These are phyloP conservation scores for Microsporum canis DNA, from an alignment of 2,329 filamentous ascomycete genomes.

Conservation along the genomic window DNA sequence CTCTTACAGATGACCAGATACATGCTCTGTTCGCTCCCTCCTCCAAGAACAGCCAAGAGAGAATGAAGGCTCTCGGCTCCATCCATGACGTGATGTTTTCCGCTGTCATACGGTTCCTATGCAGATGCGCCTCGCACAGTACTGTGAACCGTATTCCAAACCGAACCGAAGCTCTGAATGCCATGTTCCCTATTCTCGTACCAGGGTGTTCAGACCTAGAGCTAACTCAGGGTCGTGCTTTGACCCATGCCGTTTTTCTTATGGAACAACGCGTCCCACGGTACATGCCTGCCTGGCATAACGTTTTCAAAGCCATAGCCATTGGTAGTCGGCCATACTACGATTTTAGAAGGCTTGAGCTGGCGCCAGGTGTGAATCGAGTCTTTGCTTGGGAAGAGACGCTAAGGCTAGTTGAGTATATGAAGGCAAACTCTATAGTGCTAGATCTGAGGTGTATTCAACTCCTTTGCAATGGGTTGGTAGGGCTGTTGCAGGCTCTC, in stretches of 20 bases:
- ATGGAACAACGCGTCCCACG: constrained; percentile 21
- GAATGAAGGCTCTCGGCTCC: constrained; percentile 17
- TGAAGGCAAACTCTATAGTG: constrained; percentile 18
- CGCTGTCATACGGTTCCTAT: constrained; percentile 36
- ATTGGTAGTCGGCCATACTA: neutral
- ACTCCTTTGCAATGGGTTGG: constrained; percentile 5
- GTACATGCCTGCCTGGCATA: constrained; percentile 27
- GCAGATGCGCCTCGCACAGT: constrained; percentile 13
- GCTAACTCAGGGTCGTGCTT: neutral
- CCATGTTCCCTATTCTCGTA: constrained; percentile 10
- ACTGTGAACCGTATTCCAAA: constrained; percentile 13
- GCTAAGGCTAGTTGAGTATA: constrained; percentile 24
- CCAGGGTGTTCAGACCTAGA: neutral
- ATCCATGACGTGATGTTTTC: constrained; percentile 31
- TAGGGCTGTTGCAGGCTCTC: neutral
- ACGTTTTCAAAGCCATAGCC: constrained; percentile 24
- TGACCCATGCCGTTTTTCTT: constrained; percentile 28
- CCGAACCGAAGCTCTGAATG: constrained; percentile 10
- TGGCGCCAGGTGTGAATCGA: constrained; percentile 15
- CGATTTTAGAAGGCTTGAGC: constrained; percentile 12
- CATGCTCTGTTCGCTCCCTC: constrained; percentile 4
- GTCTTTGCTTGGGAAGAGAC: constrained; percentile 31
- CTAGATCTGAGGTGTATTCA: constrained; percentile 8
- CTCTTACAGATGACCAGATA: constrained; percentile 23
- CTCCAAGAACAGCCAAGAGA: neutral